Evolutionary conservation across 352 stramenopile species (phyloP).

Genomic region (Globisporangium iwayamae): DNA sequence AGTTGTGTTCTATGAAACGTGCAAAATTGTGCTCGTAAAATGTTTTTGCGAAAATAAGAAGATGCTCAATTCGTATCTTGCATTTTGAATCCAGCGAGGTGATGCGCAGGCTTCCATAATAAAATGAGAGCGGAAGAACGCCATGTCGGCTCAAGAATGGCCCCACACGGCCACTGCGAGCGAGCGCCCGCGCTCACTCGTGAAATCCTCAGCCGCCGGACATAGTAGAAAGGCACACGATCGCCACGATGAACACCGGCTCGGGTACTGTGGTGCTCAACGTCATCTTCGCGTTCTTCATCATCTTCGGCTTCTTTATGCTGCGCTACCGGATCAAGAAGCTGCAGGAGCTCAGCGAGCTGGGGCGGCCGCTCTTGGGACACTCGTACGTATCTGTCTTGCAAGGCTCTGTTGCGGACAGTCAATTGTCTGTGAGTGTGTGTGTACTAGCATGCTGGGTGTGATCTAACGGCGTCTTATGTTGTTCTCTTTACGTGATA

Average conservation of each 20-base stretch:
- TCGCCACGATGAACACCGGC: not conserved
- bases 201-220: conserved; percentile 1
- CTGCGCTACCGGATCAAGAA: conserved; percentile 43
- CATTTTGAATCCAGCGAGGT: not conserved
- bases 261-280: conserved; percentile 36
- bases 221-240: not conserved
- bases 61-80: not conserved
- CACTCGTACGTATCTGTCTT: conserved; percentile 30
- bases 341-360: conserved; percentile 41
- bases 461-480: conserved; percentile 2
- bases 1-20: too few relatives aligned
- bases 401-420: not conserved
- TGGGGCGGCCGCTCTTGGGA: conserved; percentile 46
- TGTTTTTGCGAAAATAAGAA: not conserved
- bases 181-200: not conserved
- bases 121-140: not conserved
- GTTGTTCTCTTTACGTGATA: conserved; percentile 10
- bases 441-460: not conserved
- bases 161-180: not conserved
- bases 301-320: conserved; percentile 49
- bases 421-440: not conserved
- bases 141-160: not conserved
- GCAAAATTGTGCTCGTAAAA: not conserved
- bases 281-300: conserved; percentile 34
- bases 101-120: not conserved